Evolutionary conservation across 352 stramenopile species (phyloP).

Genomic region (Stephanocyclus meneghinianus): DNA sequence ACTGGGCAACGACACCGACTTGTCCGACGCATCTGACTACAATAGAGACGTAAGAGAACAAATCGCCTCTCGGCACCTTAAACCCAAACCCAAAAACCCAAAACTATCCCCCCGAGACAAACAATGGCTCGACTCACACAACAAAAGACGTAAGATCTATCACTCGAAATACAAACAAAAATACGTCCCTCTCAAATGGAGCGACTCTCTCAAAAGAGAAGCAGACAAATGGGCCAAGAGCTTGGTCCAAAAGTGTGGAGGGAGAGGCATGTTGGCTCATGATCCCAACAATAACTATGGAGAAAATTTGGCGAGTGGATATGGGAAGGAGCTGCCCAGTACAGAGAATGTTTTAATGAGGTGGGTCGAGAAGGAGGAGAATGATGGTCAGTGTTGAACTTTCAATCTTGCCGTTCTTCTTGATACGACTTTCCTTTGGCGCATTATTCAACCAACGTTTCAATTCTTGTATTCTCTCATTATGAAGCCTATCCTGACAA

Average conservation of each 20-base stretch:
- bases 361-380: slow-evolving; percentile 24
- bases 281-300: slow-evolving; percentile 26
- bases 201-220: slow-evolving; percentile 19
- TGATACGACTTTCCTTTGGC: neutral
- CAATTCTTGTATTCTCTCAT: neutral
- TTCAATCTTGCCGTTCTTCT: too few relatives aligned
- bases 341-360: slow-evolving; percentile 18
- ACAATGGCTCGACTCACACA: slow-evolving; percentile 39
- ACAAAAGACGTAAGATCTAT: slow-evolving; percentile 26
- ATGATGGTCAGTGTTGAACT: neutral
- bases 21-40: neutral
- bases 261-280: slow-evolving; percentile 8
- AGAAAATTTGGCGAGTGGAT: slow-evolving; percentile 32
- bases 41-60: neutral
- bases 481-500: neutral
- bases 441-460: neutral
- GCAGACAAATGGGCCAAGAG: slow-evolving; percentile 23
- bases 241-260: slow-evolving; percentile 11
- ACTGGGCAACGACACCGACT: neutral
- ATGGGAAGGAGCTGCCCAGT: neutral
- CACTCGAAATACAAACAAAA: slow-evolving; percentile 25
- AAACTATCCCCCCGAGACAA: slow-evolving; percentile 5
- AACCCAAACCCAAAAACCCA: slow-evolving; percentile 1
- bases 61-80: neutral
- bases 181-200: slow-evolving; percentile 31